Evolutionary conservation across 2,329 filamentous ascomycete genomes (phyloP).

Genomic region (Hypoxylon sp.): DNA sequence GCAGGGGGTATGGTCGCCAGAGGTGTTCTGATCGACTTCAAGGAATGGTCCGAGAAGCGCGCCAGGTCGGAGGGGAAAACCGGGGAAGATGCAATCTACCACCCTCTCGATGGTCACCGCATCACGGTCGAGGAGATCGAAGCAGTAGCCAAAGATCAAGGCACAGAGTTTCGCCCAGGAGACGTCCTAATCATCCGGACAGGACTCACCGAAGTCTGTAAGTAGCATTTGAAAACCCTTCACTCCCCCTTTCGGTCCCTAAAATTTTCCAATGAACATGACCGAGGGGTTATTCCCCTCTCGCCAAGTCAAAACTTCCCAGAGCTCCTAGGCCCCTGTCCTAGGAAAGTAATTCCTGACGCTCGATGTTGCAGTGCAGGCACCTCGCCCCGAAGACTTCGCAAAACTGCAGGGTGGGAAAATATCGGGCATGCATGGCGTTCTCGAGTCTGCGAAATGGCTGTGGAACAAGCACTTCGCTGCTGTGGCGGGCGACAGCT

Average conservation of each 20-base stretch:
- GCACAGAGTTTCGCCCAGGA: conserved; percentile 74
- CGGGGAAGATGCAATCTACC: conserved; percentile 61
- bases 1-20: conserved; percentile 68
- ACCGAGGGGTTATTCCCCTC: neutral
- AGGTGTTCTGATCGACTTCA: conserved; percentile 71
- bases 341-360: neutral
- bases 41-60: conserved; percentile 55
- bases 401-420: conserved; percentile 53
- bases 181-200: conserved; percentile 77
- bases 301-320: neutral
- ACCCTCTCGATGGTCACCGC: conserved; percentile 66
- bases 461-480: conserved; percentile 79
- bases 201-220: conserved; percentile 70
- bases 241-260: neutral
- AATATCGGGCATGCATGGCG: conserved; percentile 61
- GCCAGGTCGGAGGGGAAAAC: conserved; percentile 64
- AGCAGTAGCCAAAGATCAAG: conserved; percentile 71
- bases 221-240: neutral
- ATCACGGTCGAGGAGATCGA: conserved; percentile 71
- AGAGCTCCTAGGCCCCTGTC: neutral
- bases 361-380: conserved; percentile 57
- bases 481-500: conserved; percentile 74
- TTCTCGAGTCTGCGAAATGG: conserved; percentile 72
- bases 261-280: neutral
- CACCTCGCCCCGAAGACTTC: conserved; percentile 57